Base-by-base conservation (phyloP, 371 early-diverging fungal species). In the Parasitella parasitica region DNA sequence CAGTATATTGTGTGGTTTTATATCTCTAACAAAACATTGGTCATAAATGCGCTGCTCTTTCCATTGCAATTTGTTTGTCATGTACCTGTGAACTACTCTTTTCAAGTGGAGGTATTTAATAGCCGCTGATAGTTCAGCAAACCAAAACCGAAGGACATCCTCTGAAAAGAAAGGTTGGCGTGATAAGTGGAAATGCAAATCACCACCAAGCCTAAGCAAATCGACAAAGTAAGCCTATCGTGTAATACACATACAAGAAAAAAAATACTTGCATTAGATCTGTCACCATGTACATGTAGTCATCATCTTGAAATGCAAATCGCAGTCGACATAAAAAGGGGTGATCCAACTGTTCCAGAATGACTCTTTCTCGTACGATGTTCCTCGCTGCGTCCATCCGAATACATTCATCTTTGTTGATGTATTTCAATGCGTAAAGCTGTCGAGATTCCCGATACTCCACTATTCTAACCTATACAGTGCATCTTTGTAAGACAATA, bases 1-100 rank as follows among this genome's bases (percentile, higher is more conserved):
- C 11, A 96, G 72, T n/a, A 94, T 85, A 71, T 94, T 93, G 57
- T 92, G 92, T 0, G 94, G 94, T 63, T 91, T 91, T 35, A 90
- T 81, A 71, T 94, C 93, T 49, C 91, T 82, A 69, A 35, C 0
- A 5, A 22, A 13, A 22, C 26, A 6, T 30, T 28, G 16, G 6
- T 22, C n/a, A n/a, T n/a, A n/a, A n/a, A n/a, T n/a, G n/a, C n/a
- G n/a, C n/a, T n/a, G n/a, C n/a, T n/a, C n/a, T n/a, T n/a, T n/a
- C n/a, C n/a, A n/a, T n/a, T n/a, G n/a, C n/a, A n/a, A n/a, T n/a
- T n/a, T n/a, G n/a, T n/a, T n/a, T n/a, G 48, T 13, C 28, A 15
- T 16, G 15, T 75, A 79, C 78, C 86, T 78, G 69, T 95, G 96
- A 9, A 94, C 89, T 30, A 95, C 90, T 5, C 81, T 76, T 37